Percentiles rank a stretch among this genome's conserved stretches.
Evolutionary conservation across 2,329 filamentous ascomycete genomes (phyloP).

Genomic region (Fusarium verrucosum): DNA sequence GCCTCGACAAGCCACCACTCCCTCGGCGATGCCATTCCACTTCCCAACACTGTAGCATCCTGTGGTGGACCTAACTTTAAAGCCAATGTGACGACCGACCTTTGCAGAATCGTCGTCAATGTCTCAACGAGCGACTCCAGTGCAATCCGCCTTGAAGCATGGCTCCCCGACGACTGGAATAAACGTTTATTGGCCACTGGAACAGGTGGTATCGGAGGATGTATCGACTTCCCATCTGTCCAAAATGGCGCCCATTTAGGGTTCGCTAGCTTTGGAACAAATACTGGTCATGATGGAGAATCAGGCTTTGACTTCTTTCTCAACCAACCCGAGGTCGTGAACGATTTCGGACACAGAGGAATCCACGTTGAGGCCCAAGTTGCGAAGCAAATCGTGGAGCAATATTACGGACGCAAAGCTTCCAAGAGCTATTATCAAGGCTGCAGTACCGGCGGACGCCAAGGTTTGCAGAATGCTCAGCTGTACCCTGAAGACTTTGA

Average conservation of each 20-base stretch:
- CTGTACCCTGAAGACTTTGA: slow-evolving; percentile 12
- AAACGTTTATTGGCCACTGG: slow-evolving; percentile 3
- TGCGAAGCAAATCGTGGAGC: slow-evolving; percentile 4
- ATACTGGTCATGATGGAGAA: not conserved
- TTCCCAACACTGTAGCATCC: slow-evolving; percentile 6
- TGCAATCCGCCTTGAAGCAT: slow-evolving; percentile 3
- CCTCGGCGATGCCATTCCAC: not conserved
- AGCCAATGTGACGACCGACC: not conserved
- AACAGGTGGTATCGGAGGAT: slow-evolving; percentile 8
- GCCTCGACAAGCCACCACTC: not conserved
- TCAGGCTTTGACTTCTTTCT: slow-evolving; percentile 12
- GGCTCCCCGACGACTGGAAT: slow-evolving; percentile 7
- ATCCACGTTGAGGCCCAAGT: not conserved
- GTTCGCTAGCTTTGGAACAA: slow-evolving; percentile 4
- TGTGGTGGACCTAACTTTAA: not conserved
- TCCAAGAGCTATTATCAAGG: slow-evolving; percentile 7
- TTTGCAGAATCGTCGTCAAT: slow-evolving; percentile 6
- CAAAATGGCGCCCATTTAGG: slow-evolving; percentile 4
- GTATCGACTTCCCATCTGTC: not conserved
- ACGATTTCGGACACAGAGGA: slow-evolving; percentile 12
- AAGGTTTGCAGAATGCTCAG: slow-evolving; percentile 10
- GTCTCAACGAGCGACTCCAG: not conserved
- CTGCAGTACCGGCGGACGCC: slow-evolving; percentile 1
- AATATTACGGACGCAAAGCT: not conserved
- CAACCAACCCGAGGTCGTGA: not conserved